A percentile compares a stretch with the other conserved stretches of the same genome.
Evolutionary conservation across 371 early-diverging fungal genomes (phyloP).

Genomic region (Mortierella sp.): DNA sequence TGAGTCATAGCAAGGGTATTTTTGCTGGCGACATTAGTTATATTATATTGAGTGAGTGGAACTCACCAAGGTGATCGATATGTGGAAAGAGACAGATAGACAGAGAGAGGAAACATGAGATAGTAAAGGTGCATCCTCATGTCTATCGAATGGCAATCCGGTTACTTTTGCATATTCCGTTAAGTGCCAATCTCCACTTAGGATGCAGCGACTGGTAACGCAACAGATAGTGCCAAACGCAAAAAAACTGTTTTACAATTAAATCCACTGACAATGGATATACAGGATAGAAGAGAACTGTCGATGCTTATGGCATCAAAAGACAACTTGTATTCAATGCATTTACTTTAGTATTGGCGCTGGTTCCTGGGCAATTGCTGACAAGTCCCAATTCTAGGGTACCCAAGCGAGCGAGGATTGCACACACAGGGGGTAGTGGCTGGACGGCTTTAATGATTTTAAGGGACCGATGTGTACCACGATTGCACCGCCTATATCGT

Average conservation of each 20-base stretch:
- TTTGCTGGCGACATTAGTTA: background rate
- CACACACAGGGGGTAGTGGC: too few species aligned
- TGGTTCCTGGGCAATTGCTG: too few species aligned
- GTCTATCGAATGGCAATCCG: background rate
- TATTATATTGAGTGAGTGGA: background rate
- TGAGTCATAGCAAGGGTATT: background rate
- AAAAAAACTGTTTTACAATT: background rate
- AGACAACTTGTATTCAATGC: background rate
- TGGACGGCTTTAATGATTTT: too few species aligned
- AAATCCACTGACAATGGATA: background rate
- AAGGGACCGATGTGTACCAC: too few species aligned
- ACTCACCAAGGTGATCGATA: background rate
- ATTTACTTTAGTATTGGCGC: too few species aligned
- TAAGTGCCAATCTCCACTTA: conserved; percentile 8
- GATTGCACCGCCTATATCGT: too few species aligned
- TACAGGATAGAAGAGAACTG: conserved; percentile 2
- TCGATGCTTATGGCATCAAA: background rate
- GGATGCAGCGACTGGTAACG: background rate
- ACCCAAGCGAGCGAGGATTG: too few species aligned
- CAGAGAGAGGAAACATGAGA: background rate
- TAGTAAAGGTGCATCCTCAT: background rate
- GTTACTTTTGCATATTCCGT: conserved; percentile 23
- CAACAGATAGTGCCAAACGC: background rate
- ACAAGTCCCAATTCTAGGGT: too few species aligned
- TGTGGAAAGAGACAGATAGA: background rate